Base-by-base conservation (phyloP, 306 rosid genomes). In the Malus sieversii region DNA sequence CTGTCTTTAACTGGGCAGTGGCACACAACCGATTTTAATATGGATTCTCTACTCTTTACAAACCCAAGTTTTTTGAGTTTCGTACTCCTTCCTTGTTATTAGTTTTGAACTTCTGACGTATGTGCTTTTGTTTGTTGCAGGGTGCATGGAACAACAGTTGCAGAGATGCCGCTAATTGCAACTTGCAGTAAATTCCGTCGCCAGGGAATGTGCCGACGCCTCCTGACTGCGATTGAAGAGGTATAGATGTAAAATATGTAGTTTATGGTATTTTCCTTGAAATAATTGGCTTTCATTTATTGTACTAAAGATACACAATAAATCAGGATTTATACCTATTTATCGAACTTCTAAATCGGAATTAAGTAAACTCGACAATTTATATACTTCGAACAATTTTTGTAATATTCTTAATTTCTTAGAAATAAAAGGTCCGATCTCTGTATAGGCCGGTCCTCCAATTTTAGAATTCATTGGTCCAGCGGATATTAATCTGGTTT, bases 81-180 rank as follows among this genome's bases (percentile, higher is more conserved):
- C 35, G 18, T 70, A 19, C 10, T 65, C 19, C 60, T 40, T 27
- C 38, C 35, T 2, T 8, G 66, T 61, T 25, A 2, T 27, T 1
- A 25, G 59, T 9, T 61, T 61, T 61, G 33, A 25, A 61, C 66
- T 73, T 25, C 25, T 25, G 25, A 25, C 25, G 25, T 25, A 25
- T 25, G 25, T 25, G 25, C 75, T 66, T 51, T 40, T 79, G 60
- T 64, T 59, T 80, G 61, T 20, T 67, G 80, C 88, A 95, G 99
- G 89, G 86, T 95, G 81, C 97, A 95, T 79, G 99, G 99, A 80
- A 76, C 92, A 79, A 57, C 83, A 48, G 82, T 90, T 63, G 99
- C 99, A 46, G 99, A 95, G 90, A 90, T 95, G 99, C 99, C 99
- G 35, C 90, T 95, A 42, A 88, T 92, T 90, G 97, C 99, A 63